Evolutionary conservation across 208 protist genomes (phyloP).

Genomic region (Trypanosoma conorhini): DNA sequence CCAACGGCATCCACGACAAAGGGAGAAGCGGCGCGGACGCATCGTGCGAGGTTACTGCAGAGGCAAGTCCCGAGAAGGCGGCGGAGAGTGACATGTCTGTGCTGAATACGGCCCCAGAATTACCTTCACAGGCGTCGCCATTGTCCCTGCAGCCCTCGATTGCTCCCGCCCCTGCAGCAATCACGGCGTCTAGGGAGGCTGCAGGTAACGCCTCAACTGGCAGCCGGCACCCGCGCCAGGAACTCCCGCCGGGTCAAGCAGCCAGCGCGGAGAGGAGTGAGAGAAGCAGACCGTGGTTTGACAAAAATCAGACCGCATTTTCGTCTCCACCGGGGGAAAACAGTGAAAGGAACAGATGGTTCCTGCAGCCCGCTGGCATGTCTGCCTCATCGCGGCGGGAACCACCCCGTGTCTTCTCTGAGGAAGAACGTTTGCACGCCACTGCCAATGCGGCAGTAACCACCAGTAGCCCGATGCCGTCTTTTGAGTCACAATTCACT

Average conservation of each 20-base stretch:
- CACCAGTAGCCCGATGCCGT: neutral
- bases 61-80: neutral
- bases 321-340: neutral
- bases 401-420: neutral
- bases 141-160: neutral
- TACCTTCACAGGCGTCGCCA: neutral
- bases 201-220: neutral
- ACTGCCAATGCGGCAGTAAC: neutral
- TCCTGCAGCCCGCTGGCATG: neutral
- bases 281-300: neutral
- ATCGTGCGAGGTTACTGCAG: neutral
- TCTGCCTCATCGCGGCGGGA: neutral
- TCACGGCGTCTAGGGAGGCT: neutral
- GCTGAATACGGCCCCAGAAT: neutral
- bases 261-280: neutral
- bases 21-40: neutral
- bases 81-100: neutral
- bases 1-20: neutral
- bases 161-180: neutral
- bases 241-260: neutral
- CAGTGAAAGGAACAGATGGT: neutral
- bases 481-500: neutral
- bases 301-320: neutral
- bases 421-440: neutral
- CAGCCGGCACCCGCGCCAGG: neutral